Base-by-base conservation (phyloP, 78 protist genomes). In the Dictyostelium brefeldianum region DNA sequence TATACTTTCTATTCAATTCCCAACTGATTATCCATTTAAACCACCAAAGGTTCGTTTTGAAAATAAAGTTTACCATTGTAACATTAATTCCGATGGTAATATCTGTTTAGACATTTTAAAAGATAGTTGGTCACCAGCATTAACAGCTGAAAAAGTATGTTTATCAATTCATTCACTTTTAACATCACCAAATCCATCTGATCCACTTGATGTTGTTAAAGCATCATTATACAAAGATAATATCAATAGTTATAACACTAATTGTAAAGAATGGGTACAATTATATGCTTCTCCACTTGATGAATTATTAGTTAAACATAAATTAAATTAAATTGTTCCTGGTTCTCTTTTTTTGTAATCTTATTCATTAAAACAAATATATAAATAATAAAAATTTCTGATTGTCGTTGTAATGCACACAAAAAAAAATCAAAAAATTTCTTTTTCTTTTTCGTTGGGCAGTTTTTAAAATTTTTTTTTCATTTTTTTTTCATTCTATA, bases 21-120 rank as follows among this genome's bases (percentile, higher is more conserved):
- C 97, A 41, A 70, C 51, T 4, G 97, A 96, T 83, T 97, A 97
- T 82, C 98, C 98, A 43, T 91, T 95, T 84, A 91, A 71, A 62
- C 97, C 97, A 69, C 97, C 97, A 29, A 90, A 91, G 57, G 95
- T 77, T 41, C 78, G 78, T 22, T 98, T 98, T 94, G 47, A 67
- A 25, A 98, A 99, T 29, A 89, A 85, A 27, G 91, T 98, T 50
- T 98, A 97, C 67, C 99, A 98, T 80, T 94, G 97, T 43, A 98
- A 98, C 89, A 96, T 98, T 62, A 94, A 94, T 89, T 18, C 17
- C 17, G 92, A 93, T 50, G 99, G 99, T 14, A 43, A 56, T 54
- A 97, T 98, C 27, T 98, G 99, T 89, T 74, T 98, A 8, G 99
- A 98, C 74, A 98, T 98, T 22, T 95, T 98, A 64, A 96, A 97